Evolutionary conservation across 1,284 basidiomycete genomes (phyloP).

Genomic region (Fomitopsis pinicola): DNA sequence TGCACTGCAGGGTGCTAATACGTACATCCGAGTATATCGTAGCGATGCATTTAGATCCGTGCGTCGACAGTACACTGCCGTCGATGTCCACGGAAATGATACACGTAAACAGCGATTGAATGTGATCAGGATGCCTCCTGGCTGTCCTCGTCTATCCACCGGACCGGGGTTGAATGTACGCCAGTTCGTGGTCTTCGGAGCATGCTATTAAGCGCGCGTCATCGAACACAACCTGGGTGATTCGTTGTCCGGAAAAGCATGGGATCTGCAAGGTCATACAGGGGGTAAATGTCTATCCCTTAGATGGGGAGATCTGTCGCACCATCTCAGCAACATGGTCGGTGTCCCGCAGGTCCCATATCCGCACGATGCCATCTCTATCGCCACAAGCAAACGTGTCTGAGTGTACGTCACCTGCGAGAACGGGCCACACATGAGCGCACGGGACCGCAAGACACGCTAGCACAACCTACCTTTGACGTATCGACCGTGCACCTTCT

Average conservation of each 20-base stretch:
- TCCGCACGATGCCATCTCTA: conserved; percentile 35
- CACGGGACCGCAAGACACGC: neutral
- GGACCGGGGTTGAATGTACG: conserved; percentile 9
- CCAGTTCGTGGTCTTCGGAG: conserved; percentile 30
- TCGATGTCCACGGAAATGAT: neutral
- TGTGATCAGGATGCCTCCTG: neutral
- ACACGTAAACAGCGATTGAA: neutral
- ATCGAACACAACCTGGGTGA: conserved; percentile 33
- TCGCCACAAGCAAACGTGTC: conserved; percentile 41
- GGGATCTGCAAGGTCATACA: conserved; percentile 21
- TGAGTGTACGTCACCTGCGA: conserved; percentile 26
- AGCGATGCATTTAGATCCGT: neutral
- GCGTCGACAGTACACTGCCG: neutral
- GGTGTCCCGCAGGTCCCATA: conserved; percentile 48
- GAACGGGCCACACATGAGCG: neutral
- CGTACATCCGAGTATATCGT: neutral
- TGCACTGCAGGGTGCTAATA: neutral
- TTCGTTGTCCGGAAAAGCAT: conserved; percentile 33
- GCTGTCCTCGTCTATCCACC: neutral
- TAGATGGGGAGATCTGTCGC: neutral
- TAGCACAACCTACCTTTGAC: conserved; percentile 33
- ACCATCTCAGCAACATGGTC: conserved; percentile 11
- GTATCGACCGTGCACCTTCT: conserved; percentile 37
- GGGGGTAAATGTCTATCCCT: neutral
- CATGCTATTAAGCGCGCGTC: conserved; percentile 31